Evolutionary conservation across 2,329 filamentous ascomycete species (phyloP).

Genomic region (Rugonectria rugulosa): DNA sequence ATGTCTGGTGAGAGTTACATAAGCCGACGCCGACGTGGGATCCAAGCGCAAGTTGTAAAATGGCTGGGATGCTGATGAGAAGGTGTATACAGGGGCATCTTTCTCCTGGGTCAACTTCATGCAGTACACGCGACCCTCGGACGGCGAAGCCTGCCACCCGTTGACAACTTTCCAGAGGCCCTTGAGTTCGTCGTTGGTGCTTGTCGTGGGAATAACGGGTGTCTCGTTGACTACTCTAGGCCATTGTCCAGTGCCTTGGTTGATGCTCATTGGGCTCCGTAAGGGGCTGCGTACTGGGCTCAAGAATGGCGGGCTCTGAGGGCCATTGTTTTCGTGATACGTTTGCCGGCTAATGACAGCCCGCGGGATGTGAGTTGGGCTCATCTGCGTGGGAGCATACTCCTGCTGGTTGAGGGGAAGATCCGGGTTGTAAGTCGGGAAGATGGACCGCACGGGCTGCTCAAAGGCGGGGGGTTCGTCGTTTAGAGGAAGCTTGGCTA

Average conservation of each 20-base stretch:
- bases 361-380: slow-evolving; percentile 68
- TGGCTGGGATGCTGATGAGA: slow-evolving; percentile 67
- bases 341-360: slow-evolving; percentile 71
- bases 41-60: slow-evolving; percentile 73
- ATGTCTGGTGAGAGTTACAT: slow-evolving; percentile 65
- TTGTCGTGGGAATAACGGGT: slow-evolving; percentile 57
- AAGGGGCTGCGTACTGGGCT: slow-evolving; percentile 35
- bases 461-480: slow-evolving; percentile 43
- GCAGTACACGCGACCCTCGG: slow-evolving; percentile 67
- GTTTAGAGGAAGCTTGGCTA: slow-evolving; percentile 60
- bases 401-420: slow-evolving; percentile 71
- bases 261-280: slow-evolving; percentile 32
- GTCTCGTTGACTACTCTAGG: slow-evolving; percentile 50
- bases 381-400: slow-evolving; percentile 73
- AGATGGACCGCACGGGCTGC: slow-evolving; percentile 70
- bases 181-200: slow-evolving; percentile 68
- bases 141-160: slow-evolving; percentile 69
- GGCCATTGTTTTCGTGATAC: slow-evolving; percentile 50
- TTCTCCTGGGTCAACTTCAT: slow-evolving; percentile 62
- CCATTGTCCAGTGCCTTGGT: slow-evolving; percentile 22
- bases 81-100: slow-evolving; percentile 71
- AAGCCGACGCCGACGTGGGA: slow-evolving; percentile 69
- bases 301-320: slow-evolving; percentile 26
- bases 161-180: slow-evolving; percentile 74
- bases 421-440: slow-evolving; percentile 75